phyloP scores from a whole-genome alignment of 2,329 filamentous ascomycete species.

The Mycocentrospora acerina region DNA sequence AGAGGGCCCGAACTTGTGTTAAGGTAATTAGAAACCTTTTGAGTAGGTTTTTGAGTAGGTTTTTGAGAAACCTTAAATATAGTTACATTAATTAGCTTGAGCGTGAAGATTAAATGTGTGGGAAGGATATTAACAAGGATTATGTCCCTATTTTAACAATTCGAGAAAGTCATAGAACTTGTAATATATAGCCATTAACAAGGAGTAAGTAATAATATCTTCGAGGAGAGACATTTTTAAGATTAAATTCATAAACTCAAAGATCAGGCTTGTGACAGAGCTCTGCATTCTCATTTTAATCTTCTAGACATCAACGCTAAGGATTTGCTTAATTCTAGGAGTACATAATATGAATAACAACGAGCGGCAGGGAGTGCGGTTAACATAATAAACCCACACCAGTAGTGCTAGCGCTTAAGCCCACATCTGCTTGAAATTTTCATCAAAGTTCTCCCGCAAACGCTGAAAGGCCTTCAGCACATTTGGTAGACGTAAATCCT shows the following conservation, averaged over 20 bases:
- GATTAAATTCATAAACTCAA: too few relatives aligned
- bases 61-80: background rate
- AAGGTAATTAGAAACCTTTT: background rate
- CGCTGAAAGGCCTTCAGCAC: conserved; percentile 62
- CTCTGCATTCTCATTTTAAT: too few relatives aligned
- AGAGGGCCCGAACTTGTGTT: too few relatives aligned
- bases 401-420: too few relatives aligned
- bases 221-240: too few relatives aligned
- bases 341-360: too few relatives aligned
- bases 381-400: too few relatives aligned
- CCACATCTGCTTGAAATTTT: conserved; percentile 65
- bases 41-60: background rate
- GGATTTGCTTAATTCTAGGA: too few relatives aligned
- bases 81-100: background rate
- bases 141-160: background rate
- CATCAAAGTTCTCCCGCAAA: conserved; percentile 62
- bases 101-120: background rate
- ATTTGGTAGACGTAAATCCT: conserved; percentile 53
- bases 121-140: background rate
- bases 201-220: background rate
- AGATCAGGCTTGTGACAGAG: too few relatives aligned
- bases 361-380: too few relatives aligned
- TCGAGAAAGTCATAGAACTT: background rate
- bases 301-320: too few relatives aligned
- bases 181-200: background rate